Conservation (phyloP, 331 rosid species). For the Rosa hybrid region DNA sequence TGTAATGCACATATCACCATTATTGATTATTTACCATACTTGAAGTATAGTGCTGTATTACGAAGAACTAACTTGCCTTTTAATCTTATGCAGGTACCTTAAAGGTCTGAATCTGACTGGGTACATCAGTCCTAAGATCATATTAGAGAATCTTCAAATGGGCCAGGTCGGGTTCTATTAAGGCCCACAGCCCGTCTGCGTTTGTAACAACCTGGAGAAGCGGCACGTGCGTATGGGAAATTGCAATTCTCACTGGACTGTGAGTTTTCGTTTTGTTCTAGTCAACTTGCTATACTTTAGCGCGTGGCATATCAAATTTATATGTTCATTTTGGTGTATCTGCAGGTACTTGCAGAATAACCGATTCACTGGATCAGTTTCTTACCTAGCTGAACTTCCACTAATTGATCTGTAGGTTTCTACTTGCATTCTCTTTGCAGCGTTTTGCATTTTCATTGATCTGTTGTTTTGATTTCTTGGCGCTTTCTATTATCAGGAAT, state of each 20-base stretch:
- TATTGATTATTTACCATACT: slow-evolving; percentile 5
- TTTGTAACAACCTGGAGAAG: too few relatives aligned
- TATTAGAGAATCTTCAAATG: not conserved
- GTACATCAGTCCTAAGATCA: slow-evolving; percentile 20
- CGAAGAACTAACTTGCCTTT: not conserved
- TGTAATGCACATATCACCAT: slow-evolving; percentile 47
- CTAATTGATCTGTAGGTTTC: slow-evolving; percentile 62
- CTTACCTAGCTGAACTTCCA: slow-evolving; percentile 71
- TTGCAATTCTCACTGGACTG: too few relatives aligned
- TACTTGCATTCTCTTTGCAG: not conserved
- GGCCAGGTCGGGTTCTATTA: not conserved
- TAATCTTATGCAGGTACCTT: slow-evolving; percentile 54
- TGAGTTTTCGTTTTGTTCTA: not conserved
- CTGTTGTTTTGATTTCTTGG: slow-evolving; percentile 8
- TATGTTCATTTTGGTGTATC: not conserved
- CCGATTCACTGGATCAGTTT: slow-evolving; percentile 77
- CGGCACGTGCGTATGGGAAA: too few relatives aligned
- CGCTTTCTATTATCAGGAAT: slow-evolving; percentile 47
- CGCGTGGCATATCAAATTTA: not conserved
- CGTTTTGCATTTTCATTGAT: not conserved
- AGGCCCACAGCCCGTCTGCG: not conserved
- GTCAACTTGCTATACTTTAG: not conserved
- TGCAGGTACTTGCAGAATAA: slow-evolving; percentile 75
- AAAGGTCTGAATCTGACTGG: slow-evolving; percentile 77
- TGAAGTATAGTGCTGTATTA: not conserved